Base-by-base conservation (phyloP, 1,284 basidiomycete genomes). In the Microbotryum silenes-acaulis region DNA sequence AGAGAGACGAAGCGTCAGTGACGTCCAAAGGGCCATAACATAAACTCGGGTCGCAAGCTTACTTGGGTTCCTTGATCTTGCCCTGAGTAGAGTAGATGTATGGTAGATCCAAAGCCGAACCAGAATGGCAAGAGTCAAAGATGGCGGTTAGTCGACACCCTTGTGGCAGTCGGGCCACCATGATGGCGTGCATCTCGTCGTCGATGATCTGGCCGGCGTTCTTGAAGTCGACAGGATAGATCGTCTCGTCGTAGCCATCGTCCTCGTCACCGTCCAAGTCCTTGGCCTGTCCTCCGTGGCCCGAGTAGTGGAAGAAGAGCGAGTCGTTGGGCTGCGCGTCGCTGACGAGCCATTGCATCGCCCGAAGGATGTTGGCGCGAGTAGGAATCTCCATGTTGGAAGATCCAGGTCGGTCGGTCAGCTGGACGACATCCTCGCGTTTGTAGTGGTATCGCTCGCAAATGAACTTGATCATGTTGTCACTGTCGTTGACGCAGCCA, bases 291-390 rank as follows among this genome's bases (percentile, higher is more conserved):
- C 87, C 88, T 14, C 90, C 91, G 70, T 92, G 89, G 4, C 90
- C 89, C 1, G 88, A 87, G 74, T 85, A 94, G 72, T 93, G 91
- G 81, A 94, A 91, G 80, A 94, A 93, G 46, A 94, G 78, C 16
- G 67, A 61, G 72, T 94, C 91, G 69, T 93, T 86, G 4, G 88
- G 85, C 52, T 78, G 76, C 18, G 91, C 91, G 67, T 80, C 85
- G 10, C 76, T 76, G 16, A 92, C 88, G n/a, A 96, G 82, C 91
- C 92, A 96, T 66, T 84, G 81, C 88, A 93, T 92, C 2, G 85
- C 91, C 60, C 79, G 75, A 14, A 89, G 84, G 53, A 96, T 93
- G 72, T 96, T 96, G n/a, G 80, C 80, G 66, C 78, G 80, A 0
- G 89, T 93, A 0, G 91, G 91, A 33, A 65, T 46, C 78, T 77